Evolutionary conservation across 2,329 filamentous ascomycete genomes (phyloP).

Genomic region (Talaromyces sp.): DNA sequence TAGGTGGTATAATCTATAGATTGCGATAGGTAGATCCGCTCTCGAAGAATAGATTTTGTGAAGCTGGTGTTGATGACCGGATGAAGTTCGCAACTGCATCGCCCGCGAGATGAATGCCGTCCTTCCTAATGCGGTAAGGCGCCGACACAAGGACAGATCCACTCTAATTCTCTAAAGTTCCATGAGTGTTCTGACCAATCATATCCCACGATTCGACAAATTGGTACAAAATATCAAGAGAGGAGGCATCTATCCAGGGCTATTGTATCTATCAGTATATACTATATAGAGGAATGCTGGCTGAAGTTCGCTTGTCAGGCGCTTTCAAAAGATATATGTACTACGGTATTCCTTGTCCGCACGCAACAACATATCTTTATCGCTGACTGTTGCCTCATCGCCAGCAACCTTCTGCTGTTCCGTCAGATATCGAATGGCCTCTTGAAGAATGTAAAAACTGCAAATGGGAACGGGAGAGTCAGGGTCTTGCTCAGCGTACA

Average conservation of each 20-base stretch:
- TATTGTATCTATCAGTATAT: background rate
- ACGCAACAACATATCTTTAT: background rate
- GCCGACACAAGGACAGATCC: no score
- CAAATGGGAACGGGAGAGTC: background rate
- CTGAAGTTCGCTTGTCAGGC: background rate
- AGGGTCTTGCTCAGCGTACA: background rate
- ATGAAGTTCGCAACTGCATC: background rate
- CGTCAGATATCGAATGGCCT: background rate
- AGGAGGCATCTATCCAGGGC: no score
- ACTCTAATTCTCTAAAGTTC: background rate
- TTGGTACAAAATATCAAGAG: no score
- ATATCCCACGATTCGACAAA: background rate
- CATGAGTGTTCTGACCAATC: background rate
- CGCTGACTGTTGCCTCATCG: background rate
- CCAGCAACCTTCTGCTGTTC: constrained; percentile 1
- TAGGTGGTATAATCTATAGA: background rate
- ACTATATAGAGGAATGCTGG: background rate
- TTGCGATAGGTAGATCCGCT: background rate
- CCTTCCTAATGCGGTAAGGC: constrained; percentile 9
- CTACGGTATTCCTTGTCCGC: constrained; percentile 2
- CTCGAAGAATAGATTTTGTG: background rate
- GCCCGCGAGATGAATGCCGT: background rate
- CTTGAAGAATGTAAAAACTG: constrained; percentile 10
- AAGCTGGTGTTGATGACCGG: background rate
- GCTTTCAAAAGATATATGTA: constrained; percentile 4